Evolutionary conservation across 2,329 filamentous ascomycete species (phyloP).

Genomic region (Neofusicoccum kwambonambiense): DNA sequence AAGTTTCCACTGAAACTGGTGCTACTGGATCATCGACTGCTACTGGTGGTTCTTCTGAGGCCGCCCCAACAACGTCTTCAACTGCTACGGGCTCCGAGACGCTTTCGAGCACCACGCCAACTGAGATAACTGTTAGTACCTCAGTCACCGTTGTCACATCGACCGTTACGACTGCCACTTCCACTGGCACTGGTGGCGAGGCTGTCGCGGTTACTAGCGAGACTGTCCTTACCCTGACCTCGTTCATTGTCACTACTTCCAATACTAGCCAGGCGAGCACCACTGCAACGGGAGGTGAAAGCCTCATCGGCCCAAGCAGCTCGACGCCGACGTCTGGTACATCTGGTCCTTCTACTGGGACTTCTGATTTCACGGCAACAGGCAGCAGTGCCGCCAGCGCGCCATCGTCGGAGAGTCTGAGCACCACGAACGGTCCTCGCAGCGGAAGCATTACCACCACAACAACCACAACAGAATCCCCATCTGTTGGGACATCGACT

Average conservation of each 20-base stretch:
- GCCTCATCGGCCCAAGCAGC: not conserved
- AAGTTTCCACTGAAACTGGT: not conserved
- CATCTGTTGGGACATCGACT: not conserved
- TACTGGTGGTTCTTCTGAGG: slow-evolving; percentile 20
- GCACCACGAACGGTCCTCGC: not conserved
- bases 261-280: slow-evolving; percentile 14
- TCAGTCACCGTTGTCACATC: not conserved
- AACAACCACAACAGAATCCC: not conserved
- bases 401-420: not conserved
- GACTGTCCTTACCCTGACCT: not conserved
- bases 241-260: slow-evolving; percentile 3
- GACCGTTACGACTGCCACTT: not conserved
- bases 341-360: not conserved
- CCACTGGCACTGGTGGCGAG: not conserved
- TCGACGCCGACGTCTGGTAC: not conserved
- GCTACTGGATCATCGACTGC: not conserved
- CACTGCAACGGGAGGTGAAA: slow-evolving; percentile 18
- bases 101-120: not conserved
- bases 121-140: not conserved
- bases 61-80: slow-evolving; percentile 3
- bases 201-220: not conserved
- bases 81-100: slow-evolving; percentile 14
- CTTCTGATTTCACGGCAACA: not conserved
- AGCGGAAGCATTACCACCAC: not conserved
- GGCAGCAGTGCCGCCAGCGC: not conserved